Evolutionary conservation across 2,329 filamentous ascomycete species (phyloP).

Genomic region (Alternaria brassicicola): DNA sequence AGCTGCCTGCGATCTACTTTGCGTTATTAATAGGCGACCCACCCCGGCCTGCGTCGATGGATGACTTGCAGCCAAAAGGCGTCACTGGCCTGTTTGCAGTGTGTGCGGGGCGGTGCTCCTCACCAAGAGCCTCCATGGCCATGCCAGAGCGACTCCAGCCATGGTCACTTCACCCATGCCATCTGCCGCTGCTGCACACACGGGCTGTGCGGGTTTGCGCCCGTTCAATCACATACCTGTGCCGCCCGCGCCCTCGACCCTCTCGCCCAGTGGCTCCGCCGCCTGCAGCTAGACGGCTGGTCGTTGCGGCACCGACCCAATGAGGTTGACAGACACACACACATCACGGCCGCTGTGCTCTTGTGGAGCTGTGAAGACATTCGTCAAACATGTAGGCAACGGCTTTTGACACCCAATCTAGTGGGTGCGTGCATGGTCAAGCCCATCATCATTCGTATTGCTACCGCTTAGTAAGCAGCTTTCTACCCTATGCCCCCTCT

Average conservation of each 20-base stretch:
- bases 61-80: slow-evolving; percentile 25
- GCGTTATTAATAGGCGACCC: slow-evolving; percentile 35
- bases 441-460: background rate
- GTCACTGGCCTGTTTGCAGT: slow-evolving; percentile 4
- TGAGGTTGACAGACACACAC: slow-evolving; percentile 3
- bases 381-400: background rate
- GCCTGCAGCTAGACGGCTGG: slow-evolving; percentile 8
- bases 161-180: background rate
- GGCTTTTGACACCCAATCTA: background rate
- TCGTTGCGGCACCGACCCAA: background rate
- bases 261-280: slow-evolving; percentile 8
- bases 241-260: slow-evolving; percentile 1
- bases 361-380: background rate
- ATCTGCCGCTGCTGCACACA: background rate
- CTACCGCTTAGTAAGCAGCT: background rate
- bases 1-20: slow-evolving; percentile 30
- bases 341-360: background rate
- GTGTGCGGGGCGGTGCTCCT: slow-evolving; percentile 6
- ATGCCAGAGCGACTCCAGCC: background rate
- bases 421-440: too few relatives aligned
- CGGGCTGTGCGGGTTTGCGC: background rate
- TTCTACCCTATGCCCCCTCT: background rate
- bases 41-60: slow-evolving; percentile 12
- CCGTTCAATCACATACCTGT: slow-evolving; percentile 11
- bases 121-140: background rate